These are phyloP conservation scores for Zymoseptoria tritici DNA, from an alignment of 2,329 filamentous ascomycete species.

Conservation along the genomic window DNA sequence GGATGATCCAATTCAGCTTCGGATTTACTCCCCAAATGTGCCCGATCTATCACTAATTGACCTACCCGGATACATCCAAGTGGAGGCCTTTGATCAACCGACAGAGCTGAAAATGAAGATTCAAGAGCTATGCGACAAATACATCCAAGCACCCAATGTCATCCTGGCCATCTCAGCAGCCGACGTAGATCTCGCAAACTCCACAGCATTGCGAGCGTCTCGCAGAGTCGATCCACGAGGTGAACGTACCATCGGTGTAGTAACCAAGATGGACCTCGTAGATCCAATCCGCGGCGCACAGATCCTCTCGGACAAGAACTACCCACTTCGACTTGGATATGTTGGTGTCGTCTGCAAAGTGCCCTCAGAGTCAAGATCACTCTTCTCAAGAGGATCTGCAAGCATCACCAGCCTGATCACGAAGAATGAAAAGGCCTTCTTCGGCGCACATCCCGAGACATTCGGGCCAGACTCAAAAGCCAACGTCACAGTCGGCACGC, in stretches of 20 bases:
- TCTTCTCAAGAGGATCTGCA: slow-evolving; percentile 75
- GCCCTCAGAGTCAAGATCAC: slow-evolving; percentile 54
- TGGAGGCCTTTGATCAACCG: slow-evolving; percentile 84
- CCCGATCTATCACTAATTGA: slow-evolving; percentile 95
- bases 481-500: slow-evolving; percentile 67
- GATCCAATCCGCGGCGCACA: slow-evolving; percentile 69
- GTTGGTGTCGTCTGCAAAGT: slow-evolving; percentile 88
- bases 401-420: slow-evolving; percentile 75
- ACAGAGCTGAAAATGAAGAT: slow-evolving; percentile 92
- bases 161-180: slow-evolving; percentile 96
- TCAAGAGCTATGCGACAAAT: slow-evolving; percentile 92
- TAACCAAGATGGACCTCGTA: slow-evolving; percentile 98
- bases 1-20: slow-evolving; percentile 92
- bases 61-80: slow-evolving; percentile 94
- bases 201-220: slow-evolving; percentile 81
- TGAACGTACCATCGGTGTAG: slow-evolving; percentile 94
- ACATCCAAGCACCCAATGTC: slow-evolving; percentile 91
- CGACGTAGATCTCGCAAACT: slow-evolving; percentile 95
- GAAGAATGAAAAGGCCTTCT: slow-evolving; percentile 82
- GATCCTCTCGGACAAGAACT: slow-evolving; percentile 82
- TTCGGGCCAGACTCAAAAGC: slow-evolving; percentile 63
- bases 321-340: slow-evolving; percentile 89
- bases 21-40: slow-evolving; percentile 90
- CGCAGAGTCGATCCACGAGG: slow-evolving; percentile 87
- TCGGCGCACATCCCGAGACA: slow-evolving; percentile 71